Base-by-base conservation (phyloP, 2,329 filamentous ascomycete species). In the Colletotrichum costaricense region DNA sequence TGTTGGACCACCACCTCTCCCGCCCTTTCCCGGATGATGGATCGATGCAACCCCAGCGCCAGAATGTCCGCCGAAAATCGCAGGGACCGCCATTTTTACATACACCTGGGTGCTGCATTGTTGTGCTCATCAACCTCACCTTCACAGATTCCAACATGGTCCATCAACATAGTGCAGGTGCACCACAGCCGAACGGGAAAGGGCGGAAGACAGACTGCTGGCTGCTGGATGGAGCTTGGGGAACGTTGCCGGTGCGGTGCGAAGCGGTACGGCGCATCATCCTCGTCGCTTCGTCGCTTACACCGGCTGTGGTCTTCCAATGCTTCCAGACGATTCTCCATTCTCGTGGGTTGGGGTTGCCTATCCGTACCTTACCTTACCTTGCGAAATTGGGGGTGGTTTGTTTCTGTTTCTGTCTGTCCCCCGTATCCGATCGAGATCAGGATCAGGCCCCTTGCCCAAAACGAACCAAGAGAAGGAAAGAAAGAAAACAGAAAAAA, bases 291-390 rank as follows among this genome's bases (percentile, higher is more conserved):
- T 16, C 14, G 38, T 54, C 56, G 42, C 46, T 67, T 42, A 42
- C 38, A 42, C 63, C 28, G 35, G 56, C 24, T 56, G 5, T 56
- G 12, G 54, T 28, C 52, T 42, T 33, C 35, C 33, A 30, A 33
- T 58, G 46, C 64, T 73, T 73, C 71, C 71, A 73, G 71, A 73
- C 26, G 67, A 35, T 73, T 73, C 67, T 57, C 56, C 65, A 55
- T 55, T 54, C 57, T 54, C 62, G 24, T 66, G 46, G 62, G 46
- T 26, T 55, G 30, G 30, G 42, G 42, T 49, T 49, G n/a, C 19
- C 42, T n/a, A 35, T 12, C 33, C 33, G 11, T n/a, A 8, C 16
- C 6, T 42, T 42, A 42, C 38, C 14, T 19, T 42, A 42, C 38
- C 38, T 19, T n/a, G 19, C 19, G 42, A 12, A 12, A 19, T 49